Evolutionary conservation across 140 eudicot species (phyloP).

Genomic region (Erigeron philadelphicus): DNA sequence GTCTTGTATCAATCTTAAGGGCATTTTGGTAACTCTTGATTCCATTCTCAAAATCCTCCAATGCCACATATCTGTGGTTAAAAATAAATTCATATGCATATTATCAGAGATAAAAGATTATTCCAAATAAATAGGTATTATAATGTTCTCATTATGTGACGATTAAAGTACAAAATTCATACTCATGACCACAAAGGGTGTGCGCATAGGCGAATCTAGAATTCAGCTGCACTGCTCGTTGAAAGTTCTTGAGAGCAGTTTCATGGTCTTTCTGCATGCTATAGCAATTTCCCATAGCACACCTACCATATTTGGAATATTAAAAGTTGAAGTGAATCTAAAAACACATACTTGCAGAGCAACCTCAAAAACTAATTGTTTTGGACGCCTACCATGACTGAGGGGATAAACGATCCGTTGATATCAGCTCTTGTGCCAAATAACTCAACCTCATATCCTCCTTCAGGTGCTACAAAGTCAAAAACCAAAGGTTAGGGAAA

Average conservation of each 20-base stretch:
- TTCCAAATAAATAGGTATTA: not conserved
- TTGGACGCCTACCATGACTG: constrained; percentile 69
- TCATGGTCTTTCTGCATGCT: constrained; percentile 99
- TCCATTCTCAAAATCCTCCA: constrained; percentile 91
- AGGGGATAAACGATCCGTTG: constrained; percentile 95
- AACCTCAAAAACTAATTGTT: not conserved
- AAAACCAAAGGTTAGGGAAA: constrained; percentile 14
- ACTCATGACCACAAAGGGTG: constrained; percentile 99
- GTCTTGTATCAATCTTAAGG: constrained; percentile 73
- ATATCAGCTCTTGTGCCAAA: constrained; percentile 89
- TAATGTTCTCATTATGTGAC: not conserved
- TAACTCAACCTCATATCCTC: constrained; percentile 97
- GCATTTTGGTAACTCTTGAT: constrained; percentile 87
- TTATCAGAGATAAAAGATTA: not conserved
- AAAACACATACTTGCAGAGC: not conserved
- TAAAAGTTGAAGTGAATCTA: not conserved
- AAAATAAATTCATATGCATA: not conserved
- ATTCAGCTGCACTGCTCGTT: constrained; percentile 83
- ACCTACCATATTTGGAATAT: constrained; percentile 45
- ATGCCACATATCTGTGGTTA: constrained; percentile 63
- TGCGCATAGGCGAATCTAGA: constrained; percentile 91
- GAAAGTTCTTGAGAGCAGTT: constrained; percentile 91
- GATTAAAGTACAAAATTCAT: constrained; percentile 27
- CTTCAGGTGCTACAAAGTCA: constrained; percentile 70
- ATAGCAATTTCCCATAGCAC: constrained; percentile 99